Conservation (phyloP, 1,284 basidiomycete species). For the Tylopilus sp. region DNA sequence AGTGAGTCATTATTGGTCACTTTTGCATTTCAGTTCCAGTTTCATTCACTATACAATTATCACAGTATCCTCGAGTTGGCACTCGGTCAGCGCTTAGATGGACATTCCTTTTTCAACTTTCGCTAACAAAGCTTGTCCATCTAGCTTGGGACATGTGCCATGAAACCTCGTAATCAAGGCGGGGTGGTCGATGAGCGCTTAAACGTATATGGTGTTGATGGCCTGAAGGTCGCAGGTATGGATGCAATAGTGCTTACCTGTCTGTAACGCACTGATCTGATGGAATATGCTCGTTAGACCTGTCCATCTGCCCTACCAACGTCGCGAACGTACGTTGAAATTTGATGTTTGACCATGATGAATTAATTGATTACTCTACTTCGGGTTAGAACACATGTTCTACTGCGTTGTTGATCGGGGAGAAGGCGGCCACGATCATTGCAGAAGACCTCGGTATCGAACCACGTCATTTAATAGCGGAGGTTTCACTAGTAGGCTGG, state of each 20-base stretch:
- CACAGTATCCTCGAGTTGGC: constrained; percentile 62
- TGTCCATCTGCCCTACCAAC: constrained; percentile 45
- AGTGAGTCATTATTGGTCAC: too few species aligned
- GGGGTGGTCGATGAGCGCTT: constrained; percentile 33
- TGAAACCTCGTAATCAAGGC: constrained; percentile 28
- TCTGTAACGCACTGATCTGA: too few species aligned
- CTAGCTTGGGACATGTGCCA: constrained; percentile 39
- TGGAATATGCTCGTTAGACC: constrained; percentile 24
- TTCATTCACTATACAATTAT: not conserved
- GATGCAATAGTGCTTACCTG: too few species aligned
- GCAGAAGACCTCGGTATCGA: too few species aligned
- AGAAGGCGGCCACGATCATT: too few species aligned
- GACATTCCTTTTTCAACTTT: not conserved
- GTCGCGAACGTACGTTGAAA: constrained; percentile 40
- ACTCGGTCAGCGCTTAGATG: constrained; percentile 55
- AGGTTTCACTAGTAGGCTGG: too few species aligned
- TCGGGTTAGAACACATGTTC: too few species aligned
- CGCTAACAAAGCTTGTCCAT: not conserved
- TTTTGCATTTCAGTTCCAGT: too few species aligned
- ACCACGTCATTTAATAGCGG: too few species aligned
- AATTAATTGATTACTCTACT: too few species aligned
- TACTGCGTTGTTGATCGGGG: too few species aligned
- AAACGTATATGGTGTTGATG: constrained; percentile 31
- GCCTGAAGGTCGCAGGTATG: constrained; percentile 38
- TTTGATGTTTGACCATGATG: not conserved